Evolutionary conservation across 805 yeast species (phyloP).

Genomic region (Metschnikowia anglica): DNA sequence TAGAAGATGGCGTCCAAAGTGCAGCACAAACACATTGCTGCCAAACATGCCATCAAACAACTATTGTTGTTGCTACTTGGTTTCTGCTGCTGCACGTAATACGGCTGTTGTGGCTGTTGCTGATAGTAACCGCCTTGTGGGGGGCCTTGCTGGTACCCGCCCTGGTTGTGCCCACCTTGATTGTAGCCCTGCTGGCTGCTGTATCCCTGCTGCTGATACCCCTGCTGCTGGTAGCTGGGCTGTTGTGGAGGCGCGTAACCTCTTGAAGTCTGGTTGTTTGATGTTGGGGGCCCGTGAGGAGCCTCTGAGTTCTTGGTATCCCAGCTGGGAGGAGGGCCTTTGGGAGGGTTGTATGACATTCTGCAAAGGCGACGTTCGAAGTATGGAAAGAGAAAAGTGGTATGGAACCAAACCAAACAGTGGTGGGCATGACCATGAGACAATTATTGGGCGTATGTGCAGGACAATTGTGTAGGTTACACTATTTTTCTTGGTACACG

Average conservation of each 20-base stretch:
- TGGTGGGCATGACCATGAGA: not conserved
- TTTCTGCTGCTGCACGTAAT: conserved; percentile 43
- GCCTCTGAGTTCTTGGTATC: conserved; percentile 17
- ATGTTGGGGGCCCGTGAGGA: conserved; percentile 18
- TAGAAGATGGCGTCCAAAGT: conserved; percentile 30
- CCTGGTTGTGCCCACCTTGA: conserved; percentile 17
- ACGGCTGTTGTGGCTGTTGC: conserved; percentile 40
- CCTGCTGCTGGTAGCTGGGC: conserved; percentile 18
- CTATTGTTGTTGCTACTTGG: conserved; percentile 28
- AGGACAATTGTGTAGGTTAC: not conserved
- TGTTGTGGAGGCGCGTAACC: conserved; percentile 23
- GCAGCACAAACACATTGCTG: conserved; percentile 43
- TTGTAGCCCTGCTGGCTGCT: conserved; percentile 6
- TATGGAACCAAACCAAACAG: no score
- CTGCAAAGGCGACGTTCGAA: not conserved
- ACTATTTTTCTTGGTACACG: not conserved
- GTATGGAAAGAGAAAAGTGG: not conserved
- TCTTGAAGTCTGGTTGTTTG: conserved; percentile 20
- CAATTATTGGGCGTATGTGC: not conserved
- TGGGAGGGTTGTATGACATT: conserved; percentile 28
- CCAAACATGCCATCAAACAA: conserved; percentile 41
- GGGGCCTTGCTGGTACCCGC: conserved; percentile 25
- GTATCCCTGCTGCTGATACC: conserved; percentile 15
- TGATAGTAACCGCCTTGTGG: conserved; percentile 35
- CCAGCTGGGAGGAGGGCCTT: conserved; percentile 33